phyloP scores from a whole-genome alignment of 306 rosid species.

The Ormosia emarginata region DNA sequence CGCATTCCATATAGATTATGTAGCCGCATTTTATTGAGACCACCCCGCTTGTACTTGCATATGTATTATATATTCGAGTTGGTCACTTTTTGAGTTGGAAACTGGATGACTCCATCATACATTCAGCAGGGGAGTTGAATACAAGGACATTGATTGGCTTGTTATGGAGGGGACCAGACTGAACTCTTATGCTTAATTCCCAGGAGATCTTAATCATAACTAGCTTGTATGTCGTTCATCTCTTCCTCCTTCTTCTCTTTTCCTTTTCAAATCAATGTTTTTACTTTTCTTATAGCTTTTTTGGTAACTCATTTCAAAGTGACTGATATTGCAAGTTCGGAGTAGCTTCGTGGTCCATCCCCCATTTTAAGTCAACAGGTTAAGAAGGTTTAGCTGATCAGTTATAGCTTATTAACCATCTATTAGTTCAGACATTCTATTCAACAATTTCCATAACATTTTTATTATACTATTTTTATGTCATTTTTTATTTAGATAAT shows the following conservation, averaged over 20 bases:
- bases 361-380: constrained; percentile 6
- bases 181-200: constrained; percentile 25
- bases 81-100: constrained; percentile 30
- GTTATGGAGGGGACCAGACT: constrained; percentile 46
- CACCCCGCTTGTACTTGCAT: constrained; percentile 30
- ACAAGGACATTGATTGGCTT: constrained; percentile 30
- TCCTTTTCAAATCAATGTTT: not conserved
- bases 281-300: not conserved
- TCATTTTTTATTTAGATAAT: not conserved
- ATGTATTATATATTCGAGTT: not conserved
- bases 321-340: not conserved
- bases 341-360: constrained; percentile 22
- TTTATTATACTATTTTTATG: not conserved
- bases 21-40: constrained; percentile 37
- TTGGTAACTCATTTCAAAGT: not conserved
- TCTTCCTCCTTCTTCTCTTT: not conserved
- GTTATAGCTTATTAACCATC: not conserved
- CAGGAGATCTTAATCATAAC: constrained; percentile 25
- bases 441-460: not conserved
- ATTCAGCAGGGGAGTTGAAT: constrained; percentile 12
- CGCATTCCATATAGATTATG: constrained; percentile 4
- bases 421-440: not conserved
- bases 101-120: constrained; percentile 25
- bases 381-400: not conserved
- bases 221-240: not conserved